Conservation (phyloP, 108 stramenopile genomes). For the Cylindrotheca closterium region DNA sequence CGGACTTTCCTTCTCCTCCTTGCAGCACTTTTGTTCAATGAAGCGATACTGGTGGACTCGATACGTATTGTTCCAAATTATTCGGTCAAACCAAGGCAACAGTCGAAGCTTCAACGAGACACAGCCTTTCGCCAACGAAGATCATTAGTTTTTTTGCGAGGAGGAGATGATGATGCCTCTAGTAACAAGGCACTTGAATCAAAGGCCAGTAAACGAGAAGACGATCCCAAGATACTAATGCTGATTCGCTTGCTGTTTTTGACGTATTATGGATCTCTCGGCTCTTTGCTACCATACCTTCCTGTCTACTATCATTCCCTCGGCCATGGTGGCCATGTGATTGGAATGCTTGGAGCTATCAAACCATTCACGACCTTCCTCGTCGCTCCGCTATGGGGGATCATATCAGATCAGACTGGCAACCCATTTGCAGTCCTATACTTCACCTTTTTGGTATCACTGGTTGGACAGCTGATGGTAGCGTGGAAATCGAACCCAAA, state of each 20-base stretch:
- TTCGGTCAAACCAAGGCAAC: too few species aligned
- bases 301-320: slow-evolving; percentile 95
- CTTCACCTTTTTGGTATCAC: slow-evolving; percentile 81
- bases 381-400: slow-evolving; percentile 93
- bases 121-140: too few species aligned
- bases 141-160: too few species aligned
- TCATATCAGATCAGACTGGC: slow-evolving; percentile 73
- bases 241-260: slow-evolving; percentile 84
- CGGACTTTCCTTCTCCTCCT: too few species aligned
- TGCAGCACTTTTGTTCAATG: too few species aligned
- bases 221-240: slow-evolving; percentile 39
- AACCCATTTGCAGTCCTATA: slow-evolving; percentile 81
- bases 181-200: too few species aligned
- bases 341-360: slow-evolving; percentile 92
- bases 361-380: slow-evolving; percentile 94
- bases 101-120: too few species aligned
- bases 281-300: slow-evolving; percentile 90
- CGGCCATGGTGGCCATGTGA: slow-evolving; percentile 78
- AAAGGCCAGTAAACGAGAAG: slow-evolving; percentile 13
- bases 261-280: slow-evolving; percentile 88
- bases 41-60: too few species aligned
- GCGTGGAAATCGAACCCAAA: slow-evolving; percentile 49
- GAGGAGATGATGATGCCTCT: too few species aligned
- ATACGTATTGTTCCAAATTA: too few species aligned
- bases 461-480: slow-evolving; percentile 75